phyloP scores from a whole-genome alignment of 768 basidiomycete species.

The Mycena vitilis region DNA sequence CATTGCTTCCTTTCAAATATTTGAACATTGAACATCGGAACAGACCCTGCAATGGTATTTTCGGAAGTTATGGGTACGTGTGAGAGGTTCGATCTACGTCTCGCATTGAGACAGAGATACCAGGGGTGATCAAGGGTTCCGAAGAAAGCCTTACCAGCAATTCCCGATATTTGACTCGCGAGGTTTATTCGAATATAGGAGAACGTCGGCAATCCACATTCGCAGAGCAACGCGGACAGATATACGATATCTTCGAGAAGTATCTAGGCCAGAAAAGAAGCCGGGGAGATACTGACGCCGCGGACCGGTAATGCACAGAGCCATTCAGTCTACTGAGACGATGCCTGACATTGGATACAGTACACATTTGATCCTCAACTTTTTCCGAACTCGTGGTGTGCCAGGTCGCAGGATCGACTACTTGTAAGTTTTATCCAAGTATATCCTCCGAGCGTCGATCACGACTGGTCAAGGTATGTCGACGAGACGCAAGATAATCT shows the following conservation, averaged over 20 bases:
- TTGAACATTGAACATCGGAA: neutral
- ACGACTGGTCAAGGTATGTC: slow-evolving; percentile 61
- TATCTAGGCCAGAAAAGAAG: slow-evolving; percentile 64
- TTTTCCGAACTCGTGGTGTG: slow-evolving; percentile 47
- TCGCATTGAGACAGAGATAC: neutral
- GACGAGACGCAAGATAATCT: slow-evolving; percentile 83
- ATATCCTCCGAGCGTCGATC: neutral
- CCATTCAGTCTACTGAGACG: neutral
- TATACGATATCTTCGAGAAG: slow-evolving; percentile 66
- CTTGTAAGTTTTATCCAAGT: neutral
- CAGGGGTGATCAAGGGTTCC: slow-evolving; percentile 76
- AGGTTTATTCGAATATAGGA: slow-evolving; percentile 60
- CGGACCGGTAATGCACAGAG: slow-evolving; percentile 58
- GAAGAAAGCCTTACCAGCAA: slow-evolving; percentile 56
- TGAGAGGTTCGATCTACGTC: neutral
- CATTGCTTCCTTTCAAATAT: neutral
- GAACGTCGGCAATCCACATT: slow-evolving; percentile 67
- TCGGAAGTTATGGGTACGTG: slow-evolving; percentile 71
- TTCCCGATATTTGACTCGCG: slow-evolving; percentile 54
- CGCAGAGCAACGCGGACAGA: slow-evolving; percentile 55
- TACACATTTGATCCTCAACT: slow-evolving; percentile 60
- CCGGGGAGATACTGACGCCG: slow-evolving; percentile 61
- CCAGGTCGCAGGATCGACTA: slow-evolving; percentile 62
- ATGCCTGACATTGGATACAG: slow-evolving; percentile 1
- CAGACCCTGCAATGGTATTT: slow-evolving; percentile 73